phyloP scores from a whole-genome alignment of 805 yeast genomes.

The Suhomyces xylopsoci region DNA sequence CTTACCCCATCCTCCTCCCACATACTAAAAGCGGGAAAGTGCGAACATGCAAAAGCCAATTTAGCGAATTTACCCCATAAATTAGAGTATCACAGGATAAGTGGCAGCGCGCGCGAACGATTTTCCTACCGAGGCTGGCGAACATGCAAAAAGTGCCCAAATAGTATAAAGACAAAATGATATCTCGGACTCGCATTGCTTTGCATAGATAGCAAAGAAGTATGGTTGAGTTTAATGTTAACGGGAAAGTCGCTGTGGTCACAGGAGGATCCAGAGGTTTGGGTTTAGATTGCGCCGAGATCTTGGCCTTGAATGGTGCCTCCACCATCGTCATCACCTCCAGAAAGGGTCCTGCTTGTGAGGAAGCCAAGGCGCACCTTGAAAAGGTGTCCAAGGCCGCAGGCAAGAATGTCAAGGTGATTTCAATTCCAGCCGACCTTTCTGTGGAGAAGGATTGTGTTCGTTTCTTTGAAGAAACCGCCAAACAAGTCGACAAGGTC shows the following conservation, averaged over 20 bases:
- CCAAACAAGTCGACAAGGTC: slow-evolving; percentile 40
- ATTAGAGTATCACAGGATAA: not conserved
- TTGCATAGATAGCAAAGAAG: not conserved
- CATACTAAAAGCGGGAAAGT: not conserved
- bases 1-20: not conserved
- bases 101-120: not conserved
- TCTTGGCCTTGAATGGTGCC: slow-evolving; percentile 60
- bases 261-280: slow-evolving; percentile 79
- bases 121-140: not conserved
- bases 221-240: slow-evolving; percentile 47
- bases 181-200: not conserved
- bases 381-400: slow-evolving; percentile 35
- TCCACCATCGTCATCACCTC: slow-evolving; percentile 60
- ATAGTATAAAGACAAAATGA: not conserved
- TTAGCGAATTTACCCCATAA: not conserved
- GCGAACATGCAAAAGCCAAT: not conserved
- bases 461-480: slow-evolving; percentile 40
- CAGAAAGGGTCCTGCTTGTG: slow-evolving; percentile 59
- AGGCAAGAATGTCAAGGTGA: slow-evolving; percentile 28
- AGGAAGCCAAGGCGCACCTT: slow-evolving; percentile 47
- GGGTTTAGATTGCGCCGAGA: slow-evolving; percentile 67
- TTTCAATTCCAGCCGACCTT: slow-evolving; percentile 56
- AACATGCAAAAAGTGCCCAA: not conserved
- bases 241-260: slow-evolving; percentile 62
- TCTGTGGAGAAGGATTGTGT: slow-evolving; percentile 48